phyloP scores from a whole-genome alignment of 495 filamentous ascomycete species.

The Rhypophila decipiens region DNA sequence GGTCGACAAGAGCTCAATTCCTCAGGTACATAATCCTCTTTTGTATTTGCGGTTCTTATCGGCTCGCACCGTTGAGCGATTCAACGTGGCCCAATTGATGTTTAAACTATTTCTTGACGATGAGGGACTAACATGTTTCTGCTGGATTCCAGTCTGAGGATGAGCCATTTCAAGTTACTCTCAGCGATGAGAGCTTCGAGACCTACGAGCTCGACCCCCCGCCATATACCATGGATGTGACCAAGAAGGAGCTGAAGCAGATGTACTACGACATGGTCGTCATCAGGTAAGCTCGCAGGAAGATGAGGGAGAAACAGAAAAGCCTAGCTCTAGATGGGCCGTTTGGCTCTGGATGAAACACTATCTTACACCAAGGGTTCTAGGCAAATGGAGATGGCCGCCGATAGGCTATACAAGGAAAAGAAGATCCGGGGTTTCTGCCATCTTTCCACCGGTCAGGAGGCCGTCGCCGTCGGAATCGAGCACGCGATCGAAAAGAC shows the following conservation, averaged over 20 bases:
- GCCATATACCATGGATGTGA: conserved; percentile 80
- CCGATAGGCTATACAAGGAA: conserved; percentile 96
- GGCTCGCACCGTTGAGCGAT: not conserved
- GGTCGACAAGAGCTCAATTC: conserved; percentile 77
- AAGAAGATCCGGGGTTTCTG: conserved; percentile 99
- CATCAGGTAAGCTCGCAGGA: conserved; percentile 55
- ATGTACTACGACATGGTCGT: conserved; percentile 98
- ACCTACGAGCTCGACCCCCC: conserved; percentile 98
- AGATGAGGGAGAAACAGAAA: not conserved
- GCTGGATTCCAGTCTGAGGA: conserved; percentile 69
- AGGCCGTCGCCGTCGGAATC: conserved; percentile 94
- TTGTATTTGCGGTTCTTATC: conserved; percentile 3
- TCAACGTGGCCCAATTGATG: not conserved
- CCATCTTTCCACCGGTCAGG: conserved; percentile 95
- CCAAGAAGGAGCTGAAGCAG: conserved; percentile 95
- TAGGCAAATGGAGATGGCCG: conserved; percentile 99
- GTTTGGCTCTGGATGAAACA: too few species aligned
- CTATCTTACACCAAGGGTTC: too few species aligned
- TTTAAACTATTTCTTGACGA: not conserved
- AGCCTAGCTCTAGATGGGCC: not conserved
- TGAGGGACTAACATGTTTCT: conserved; percentile 1
- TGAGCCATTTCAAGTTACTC: conserved; percentile 82
- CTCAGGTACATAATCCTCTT: conserved; percentile 41
- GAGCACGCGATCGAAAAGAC: conserved; percentile 88
- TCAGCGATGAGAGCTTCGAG: conserved; percentile 98